Conservation (phyloP, 306 rosid genomes). For the Cicer chorassanicum region DNA sequence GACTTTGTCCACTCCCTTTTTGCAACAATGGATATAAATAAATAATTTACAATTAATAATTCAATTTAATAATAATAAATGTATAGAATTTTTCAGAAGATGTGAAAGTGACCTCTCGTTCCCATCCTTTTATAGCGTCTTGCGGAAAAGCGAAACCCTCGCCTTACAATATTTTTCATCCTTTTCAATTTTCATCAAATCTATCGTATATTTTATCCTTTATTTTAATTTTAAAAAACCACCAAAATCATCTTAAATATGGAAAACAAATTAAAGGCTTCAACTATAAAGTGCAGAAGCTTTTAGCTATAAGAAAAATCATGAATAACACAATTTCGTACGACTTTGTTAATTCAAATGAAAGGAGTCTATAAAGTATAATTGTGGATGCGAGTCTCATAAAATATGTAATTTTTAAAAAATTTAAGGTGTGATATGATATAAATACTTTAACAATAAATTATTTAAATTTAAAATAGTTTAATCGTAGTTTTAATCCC, state of each 20-base stretch:
- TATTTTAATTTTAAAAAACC: not conserved
- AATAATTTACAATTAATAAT: not conserved
- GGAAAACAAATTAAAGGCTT: not conserved
- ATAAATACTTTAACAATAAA: no score
- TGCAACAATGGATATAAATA: not conserved
- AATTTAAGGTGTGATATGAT: no score
- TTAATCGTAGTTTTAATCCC: no score
- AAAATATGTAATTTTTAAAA: no score
- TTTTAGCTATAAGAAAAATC: not conserved
- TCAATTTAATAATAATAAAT: not conserved
- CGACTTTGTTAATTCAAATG: no score
- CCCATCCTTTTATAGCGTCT: constrained; percentile 1
- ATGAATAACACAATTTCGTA: not conserved
- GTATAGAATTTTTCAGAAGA: not conserved
- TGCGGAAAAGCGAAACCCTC: not conserved
- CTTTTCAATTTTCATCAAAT: not conserved
- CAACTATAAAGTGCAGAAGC: not conserved
- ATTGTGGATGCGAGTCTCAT: no score
- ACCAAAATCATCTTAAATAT: not conserved
- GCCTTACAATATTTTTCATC: constrained; percentile 23
- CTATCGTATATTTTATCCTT: not conserved
- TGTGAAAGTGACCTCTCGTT: not conserved
- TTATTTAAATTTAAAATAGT: no score
- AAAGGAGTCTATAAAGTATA: no score
- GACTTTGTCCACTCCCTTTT: constrained; percentile 17